Percentiles rank a stretch among this genome's conserved stretches.
Evolutionary conservation across 148 eudicot species (phyloP).

Genomic region (Rhododendron williamsianum): DNA sequence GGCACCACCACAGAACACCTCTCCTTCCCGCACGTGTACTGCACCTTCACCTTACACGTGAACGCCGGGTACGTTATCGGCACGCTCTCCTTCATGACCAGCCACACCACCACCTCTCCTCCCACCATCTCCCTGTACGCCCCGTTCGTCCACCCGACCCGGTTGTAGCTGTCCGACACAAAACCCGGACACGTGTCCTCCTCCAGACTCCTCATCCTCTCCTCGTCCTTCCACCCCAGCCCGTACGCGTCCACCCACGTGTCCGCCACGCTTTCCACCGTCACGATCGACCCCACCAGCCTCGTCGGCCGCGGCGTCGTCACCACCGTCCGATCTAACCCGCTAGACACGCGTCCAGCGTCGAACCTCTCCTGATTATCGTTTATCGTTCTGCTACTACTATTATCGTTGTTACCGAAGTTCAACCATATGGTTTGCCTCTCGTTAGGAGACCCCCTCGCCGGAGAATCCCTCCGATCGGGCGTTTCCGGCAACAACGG

Average conservation of each 20-base stretch:
- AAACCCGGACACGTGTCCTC: constrained; percentile 88
- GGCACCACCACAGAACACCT: constrained; percentile 40
- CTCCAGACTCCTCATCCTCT: constrained; percentile 34
- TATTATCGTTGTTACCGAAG: constrained; percentile 7
- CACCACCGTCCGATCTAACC: constrained; percentile 7
- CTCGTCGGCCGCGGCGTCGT: neutral
- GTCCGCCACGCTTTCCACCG: constrained; percentile 65
- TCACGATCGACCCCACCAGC: constrained; percentile 36
- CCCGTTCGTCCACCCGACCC: constrained; percentile 60
- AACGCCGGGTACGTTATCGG: constrained; percentile 37
- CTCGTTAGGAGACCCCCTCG: neutral
- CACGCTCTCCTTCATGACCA: constrained; percentile 41
- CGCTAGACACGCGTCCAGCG: neutral
- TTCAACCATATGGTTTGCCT: constrained; percentile 27
- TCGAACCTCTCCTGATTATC: neutral
- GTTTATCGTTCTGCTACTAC: neutral
- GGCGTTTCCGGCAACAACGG: constrained; percentile 69
- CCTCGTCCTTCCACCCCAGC: constrained; percentile 45
- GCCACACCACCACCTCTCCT: constrained; percentile 30
- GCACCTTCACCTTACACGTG: constrained; percentile 64
- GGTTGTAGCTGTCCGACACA: constrained; percentile 46
- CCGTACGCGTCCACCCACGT: constrained; percentile 49
- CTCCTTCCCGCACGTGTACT: constrained; percentile 29
- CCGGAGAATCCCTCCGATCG: constrained; percentile 31
- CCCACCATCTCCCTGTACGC: constrained; percentile 52